phyloP scores from a whole-genome alignment of 2,329 filamentous ascomycete species.

The Ceratocystiopsis sp. region DNA sequence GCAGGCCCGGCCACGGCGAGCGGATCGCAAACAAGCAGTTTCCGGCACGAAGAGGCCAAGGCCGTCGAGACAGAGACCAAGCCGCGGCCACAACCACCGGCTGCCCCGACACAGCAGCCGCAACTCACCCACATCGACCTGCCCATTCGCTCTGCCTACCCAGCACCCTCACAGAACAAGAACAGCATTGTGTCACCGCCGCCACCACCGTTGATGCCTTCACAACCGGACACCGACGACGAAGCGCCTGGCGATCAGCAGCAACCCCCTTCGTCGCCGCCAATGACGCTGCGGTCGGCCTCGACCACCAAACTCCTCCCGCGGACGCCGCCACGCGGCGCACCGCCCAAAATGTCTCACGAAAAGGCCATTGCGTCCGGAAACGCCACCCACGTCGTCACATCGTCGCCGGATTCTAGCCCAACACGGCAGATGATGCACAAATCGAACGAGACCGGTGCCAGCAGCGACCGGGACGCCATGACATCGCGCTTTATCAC shows the following conservation, averaged over 20 bases:
- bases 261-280: slow-evolving; percentile 1
- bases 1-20: slow-evolving; percentile 40
- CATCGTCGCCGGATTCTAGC: slow-evolving; percentile 15
- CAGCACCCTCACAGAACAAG: no score
- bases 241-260: background rate
- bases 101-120: no score
- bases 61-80: background rate
- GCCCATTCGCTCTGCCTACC: background rate
- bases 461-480: slow-evolving; percentile 26
- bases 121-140: background rate
- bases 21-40: slow-evolving; percentile 4
- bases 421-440: slow-evolving; percentile 7
- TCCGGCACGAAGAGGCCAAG: slow-evolving; percentile 5
- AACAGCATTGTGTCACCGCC: no score
- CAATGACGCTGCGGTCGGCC: background rate
- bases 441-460: slow-evolving; percentile 13
- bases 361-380: slow-evolving; percentile 20
- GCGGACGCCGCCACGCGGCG: slow-evolving; percentile 42
- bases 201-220: no score
- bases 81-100: no score
- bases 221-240: no score
- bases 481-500: slow-evolving; percentile 45
- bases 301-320: slow-evolving; percentile 32
- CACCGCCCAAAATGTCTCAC: slow-evolving; percentile 47
- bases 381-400: no score